A percentile compares a stretch with the other conserved stretches of the same genome.
These are phyloP conservation scores for Taphrina sp. DNA, from an alignment of 1,139 yeast genomes.

Conservation along the genomic window DNA sequence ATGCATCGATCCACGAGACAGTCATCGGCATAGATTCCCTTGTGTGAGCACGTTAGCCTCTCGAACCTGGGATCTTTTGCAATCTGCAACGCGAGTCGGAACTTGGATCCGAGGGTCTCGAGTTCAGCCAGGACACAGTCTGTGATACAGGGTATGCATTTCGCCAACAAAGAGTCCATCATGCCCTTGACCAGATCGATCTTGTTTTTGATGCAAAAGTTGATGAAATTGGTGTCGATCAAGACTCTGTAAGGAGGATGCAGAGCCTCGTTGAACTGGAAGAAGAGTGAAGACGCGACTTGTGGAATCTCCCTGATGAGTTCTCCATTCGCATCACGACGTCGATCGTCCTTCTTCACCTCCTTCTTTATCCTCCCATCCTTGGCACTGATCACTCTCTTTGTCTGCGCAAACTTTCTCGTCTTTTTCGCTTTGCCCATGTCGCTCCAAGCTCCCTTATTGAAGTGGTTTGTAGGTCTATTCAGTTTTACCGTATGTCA, in stretches of 20 bases:
- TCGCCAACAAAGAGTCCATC: slow-evolving; percentile 93
- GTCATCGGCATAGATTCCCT: slow-evolving; percentile 98
- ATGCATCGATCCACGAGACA: slow-evolving; percentile 88
- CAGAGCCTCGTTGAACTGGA: slow-evolving; percentile 89
- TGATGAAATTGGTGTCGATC: slow-evolving; percentile 93
- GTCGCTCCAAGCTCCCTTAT: too few species aligned
- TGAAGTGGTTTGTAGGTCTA: too few species aligned
- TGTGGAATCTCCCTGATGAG: slow-evolving; percentile 86
- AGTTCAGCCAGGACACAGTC: slow-evolving; percentile 98
- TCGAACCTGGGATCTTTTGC: slow-evolving; percentile 93
- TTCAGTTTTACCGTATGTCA: too few species aligned
- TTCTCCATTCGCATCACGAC: slow-evolving; percentile 43
- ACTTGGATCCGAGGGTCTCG: slow-evolving; percentile 91
- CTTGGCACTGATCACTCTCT: slow-evolving; percentile 71
- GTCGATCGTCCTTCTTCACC: slow-evolving; percentile 47
- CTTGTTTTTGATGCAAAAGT: slow-evolving; percentile 92
- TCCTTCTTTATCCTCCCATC: slow-evolving; percentile 60
- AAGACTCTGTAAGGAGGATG: slow-evolving; percentile 96
- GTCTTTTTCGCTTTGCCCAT: slow-evolving; percentile 99
- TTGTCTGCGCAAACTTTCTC: slow-evolving; percentile 90
- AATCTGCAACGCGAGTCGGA: slow-evolving; percentile 77
- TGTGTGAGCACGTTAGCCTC: slow-evolving; percentile 82
- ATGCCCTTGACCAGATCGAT: slow-evolving; percentile 88
- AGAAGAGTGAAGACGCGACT: slow-evolving; percentile 90
- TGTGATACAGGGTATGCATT: slow-evolving; percentile 91